Percentiles rank a stretch among this genome's conserved stretches.
phyloP scores from a whole-genome alignment of 495 filamentous ascomycete genomes.

The Apiosordaria backusii region DNA sequence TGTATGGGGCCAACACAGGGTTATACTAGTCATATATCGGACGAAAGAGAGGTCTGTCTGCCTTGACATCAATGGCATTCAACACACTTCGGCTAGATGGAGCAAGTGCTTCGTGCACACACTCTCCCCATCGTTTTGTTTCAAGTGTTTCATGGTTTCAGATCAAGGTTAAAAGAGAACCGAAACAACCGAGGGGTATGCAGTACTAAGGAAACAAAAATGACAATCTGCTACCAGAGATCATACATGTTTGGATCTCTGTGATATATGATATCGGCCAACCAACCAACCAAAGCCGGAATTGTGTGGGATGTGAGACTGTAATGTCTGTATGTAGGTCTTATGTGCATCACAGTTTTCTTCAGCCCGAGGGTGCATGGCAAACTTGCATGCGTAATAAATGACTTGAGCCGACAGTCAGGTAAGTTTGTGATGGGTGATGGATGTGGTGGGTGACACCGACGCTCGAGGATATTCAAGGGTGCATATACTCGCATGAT shows the following conservation, averaged over 20 bases:
- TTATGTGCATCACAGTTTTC: neutral
- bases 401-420: too few species aligned
- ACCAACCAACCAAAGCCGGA: too few species aligned
- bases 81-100: neutral
- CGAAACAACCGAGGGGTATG: neutral
- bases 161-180: neutral
- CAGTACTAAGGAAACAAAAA: neutral
- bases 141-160: neutral
- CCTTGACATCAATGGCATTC: neutral
- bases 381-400: neutral
- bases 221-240: conserved; percentile 1
- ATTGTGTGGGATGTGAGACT: neutral
- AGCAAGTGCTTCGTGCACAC: neutral
- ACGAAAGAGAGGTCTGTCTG: neutral
- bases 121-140: neutral
- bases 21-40: too few species aligned
- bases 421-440: too few species aligned
- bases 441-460: neutral
- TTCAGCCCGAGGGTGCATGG: too few species aligned
- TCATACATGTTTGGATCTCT: conserved; percentile 4
- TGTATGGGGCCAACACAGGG: too few species aligned
- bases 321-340: neutral
- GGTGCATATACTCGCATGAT: neutral
- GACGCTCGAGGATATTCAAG: too few species aligned
- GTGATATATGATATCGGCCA: neutral